phyloP scores from a whole-genome alignment of 2,329 filamentous ascomycete genomes.

The Arthrobotrys iridis region DNA sequence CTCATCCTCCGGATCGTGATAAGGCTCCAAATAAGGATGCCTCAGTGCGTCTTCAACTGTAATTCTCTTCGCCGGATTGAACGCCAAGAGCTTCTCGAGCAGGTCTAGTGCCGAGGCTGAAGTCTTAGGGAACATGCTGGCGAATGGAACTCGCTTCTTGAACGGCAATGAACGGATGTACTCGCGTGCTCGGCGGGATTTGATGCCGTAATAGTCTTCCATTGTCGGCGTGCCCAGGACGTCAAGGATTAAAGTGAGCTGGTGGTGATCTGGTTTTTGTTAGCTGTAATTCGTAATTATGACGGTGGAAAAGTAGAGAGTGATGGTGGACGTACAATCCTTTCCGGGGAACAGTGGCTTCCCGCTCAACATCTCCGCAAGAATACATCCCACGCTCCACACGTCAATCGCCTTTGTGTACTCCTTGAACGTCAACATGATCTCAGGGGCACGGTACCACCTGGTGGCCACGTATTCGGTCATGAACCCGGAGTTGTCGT shows the following conservation, averaged over 20 bases:
- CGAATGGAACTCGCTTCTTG: conserved; percentile 99
- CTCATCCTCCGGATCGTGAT: conserved; percentile 98
- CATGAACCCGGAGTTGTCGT: conserved; percentile 99
- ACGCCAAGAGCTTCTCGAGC: conserved; percentile 92
- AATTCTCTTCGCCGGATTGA: conserved; percentile 98
- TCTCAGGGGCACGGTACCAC: conserved; percentile 98
- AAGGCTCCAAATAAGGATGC: conserved; percentile 97
- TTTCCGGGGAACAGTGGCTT: conserved; percentile 98
- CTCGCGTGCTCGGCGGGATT: conserved; percentile 93
- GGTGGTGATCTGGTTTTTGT: conserved; percentile 82
- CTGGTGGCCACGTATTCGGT: conserved; percentile 99
- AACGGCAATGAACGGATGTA: conserved; percentile 98
- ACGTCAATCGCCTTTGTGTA: conserved; percentile 99
- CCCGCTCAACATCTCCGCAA: conserved; percentile 98
- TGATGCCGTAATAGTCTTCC: conserved; percentile 99
- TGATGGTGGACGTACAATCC: conserved; percentile 75
- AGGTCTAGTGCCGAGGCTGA: conserved; percentile 94
- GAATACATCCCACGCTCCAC: conserved; percentile 97
- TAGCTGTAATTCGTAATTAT: conserved; percentile 15
- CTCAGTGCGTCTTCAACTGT: conserved; percentile 96
- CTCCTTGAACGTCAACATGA: conserved; percentile 99
- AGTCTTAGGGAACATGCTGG: conserved; percentile 97
- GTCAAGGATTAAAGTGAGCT: conserved; percentile 94
- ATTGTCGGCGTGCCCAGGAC: conserved; percentile 98
- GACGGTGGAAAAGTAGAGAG: neutral